Base-by-base conservation (phyloP, 1,139 yeast genomes). In the Lodderomyces parapsilosis region DNA sequence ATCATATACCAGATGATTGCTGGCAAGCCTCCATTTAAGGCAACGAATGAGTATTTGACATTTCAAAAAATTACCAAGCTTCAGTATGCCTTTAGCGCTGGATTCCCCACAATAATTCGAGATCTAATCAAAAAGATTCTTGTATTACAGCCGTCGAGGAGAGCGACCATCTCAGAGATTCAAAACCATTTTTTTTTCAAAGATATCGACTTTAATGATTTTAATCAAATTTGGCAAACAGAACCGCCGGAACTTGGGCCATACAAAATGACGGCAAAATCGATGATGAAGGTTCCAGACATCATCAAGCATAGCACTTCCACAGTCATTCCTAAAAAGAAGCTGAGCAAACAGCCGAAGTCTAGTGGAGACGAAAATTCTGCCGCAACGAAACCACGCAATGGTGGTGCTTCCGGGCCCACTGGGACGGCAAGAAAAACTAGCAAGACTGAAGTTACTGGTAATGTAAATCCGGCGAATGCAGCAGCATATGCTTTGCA, bases 231-330 rank as follows among this genome's bases (percentile, higher is more conserved):
- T 22, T 93, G 99, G 98, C 66, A 68, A 27, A 62, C 65, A 0
- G 68, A 73, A 2, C 88, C 90, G 2, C 99, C 99, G 1, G 83
- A 80, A 52, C 64, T 90, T 33, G 81, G 83, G 11, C 96, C 97
- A 0, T 73, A 71, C 46, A 68, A 74, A 48, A 71, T 78, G 71
- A 71, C 72, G 38, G 82, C 82, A 4, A 74, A 74, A 52, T 68
- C 80, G 2, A 79, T 79, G 84, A 71, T 74, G 68, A 76, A 77
- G 40, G 61, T 77, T 17, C 82, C 83, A 0, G 77, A 70, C 43
- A 49, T 71, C 36, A 53, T 56, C 11, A 66, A 65, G 42, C 46
- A 64, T 6, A 49, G 56, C 2, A 53, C 63, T 5, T 53, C 55
- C n/a, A 51, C 54, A 9, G 54, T 43, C 4, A 42, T 50, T 10